Base-by-base conservation (phyloP, 495 filamentous ascomycete genomes). In the Trichoderma asperelloides region DNA sequence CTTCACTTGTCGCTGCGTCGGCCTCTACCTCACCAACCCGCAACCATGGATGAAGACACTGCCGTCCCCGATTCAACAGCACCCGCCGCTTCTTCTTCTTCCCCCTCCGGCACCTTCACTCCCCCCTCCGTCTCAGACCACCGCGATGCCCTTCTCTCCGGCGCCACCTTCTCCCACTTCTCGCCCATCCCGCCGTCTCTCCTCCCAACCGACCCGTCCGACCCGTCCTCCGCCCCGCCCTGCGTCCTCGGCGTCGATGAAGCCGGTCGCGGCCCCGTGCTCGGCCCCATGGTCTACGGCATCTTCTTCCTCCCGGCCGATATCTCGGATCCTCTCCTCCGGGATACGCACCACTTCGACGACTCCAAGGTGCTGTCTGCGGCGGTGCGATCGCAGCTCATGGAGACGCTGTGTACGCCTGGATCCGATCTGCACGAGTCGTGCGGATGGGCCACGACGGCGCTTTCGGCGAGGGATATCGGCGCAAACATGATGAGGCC, bases 201-300 rank as follows among this genome's bases (percentile, higher is more conserved):
- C 62, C 78, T 85, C 18, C 69, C 84, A 0, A n/a, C 68, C 3
- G 79, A 84, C 65, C 28, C 73, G 25, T 69, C 73, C 40, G 69
- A 71, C 40, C 68, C 75, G 13, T 57, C 69, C 30, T 15, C 70
- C 40, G 74, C 73, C 64, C 68, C 69, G 16, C 73, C 79, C 30
- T 81, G 75, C 75, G 74, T 73, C 39, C 83, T 98, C 21, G 95
- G 95, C 43, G 89, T 98, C 63, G 95, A 98, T 75, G 95, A 98
- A 83, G 95, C 95, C 67, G 95, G 95, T 62, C 87, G 95, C 68
- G 95, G 95, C 9, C 96, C 95, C 23, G 96, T 98, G 8, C 84
- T 98, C 4, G 95, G 95, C 2, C 94, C 95, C 13, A 98, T 98
- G 95, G 93, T 98, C 69, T 98, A 98, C 81, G 89, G 89, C 67